Percentiles rank a stretch among this genome's conserved stretches.
phyloP scores from a whole-genome alignment of 805 yeast species.

The Metschnikowia cubensis region DNA sequence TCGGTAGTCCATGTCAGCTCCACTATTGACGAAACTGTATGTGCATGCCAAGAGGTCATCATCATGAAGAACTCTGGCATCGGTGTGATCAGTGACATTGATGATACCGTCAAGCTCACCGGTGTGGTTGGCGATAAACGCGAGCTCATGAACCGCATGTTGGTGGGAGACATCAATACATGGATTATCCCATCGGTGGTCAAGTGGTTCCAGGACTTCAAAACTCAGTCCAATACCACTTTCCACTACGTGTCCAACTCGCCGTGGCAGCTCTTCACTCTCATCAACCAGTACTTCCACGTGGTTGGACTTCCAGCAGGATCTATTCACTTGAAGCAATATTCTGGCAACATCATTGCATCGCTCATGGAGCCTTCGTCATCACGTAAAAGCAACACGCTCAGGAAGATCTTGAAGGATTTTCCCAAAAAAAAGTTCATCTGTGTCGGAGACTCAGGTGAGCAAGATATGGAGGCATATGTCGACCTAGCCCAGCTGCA shows the following conservation, averaged over 20 bases:
- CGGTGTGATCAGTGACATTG: slow-evolving; percentile 85
- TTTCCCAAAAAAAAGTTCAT: slow-evolving; percentile 77
- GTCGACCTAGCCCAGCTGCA: slow-evolving; percentile 56
- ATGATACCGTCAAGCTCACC: slow-evolving; percentile 87
- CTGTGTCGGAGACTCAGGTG: slow-evolving; percentile 93
- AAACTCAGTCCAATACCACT: slow-evolving; percentile 42
- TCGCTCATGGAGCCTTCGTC: slow-evolving; percentile 85
- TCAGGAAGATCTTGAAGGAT: slow-evolving; percentile 61
- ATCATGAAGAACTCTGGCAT: slow-evolving; percentile 48
- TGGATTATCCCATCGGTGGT: slow-evolving; percentile 75
- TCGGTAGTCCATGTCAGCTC: slow-evolving; percentile 51
- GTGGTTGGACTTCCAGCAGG: slow-evolving; percentile 65
- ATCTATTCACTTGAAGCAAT: slow-evolving; percentile 82
- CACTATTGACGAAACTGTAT: slow-evolving; percentile 43
- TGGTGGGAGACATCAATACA: slow-evolving; percentile 59
- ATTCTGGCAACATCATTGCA: slow-evolving; percentile 74
- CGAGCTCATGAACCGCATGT: slow-evolving; percentile 72
- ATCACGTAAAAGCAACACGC: slow-evolving; percentile 67
- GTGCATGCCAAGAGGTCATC: slow-evolving; percentile 43
- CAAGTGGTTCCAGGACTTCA: slow-evolving; percentile 61
- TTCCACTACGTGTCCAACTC: slow-evolving; percentile 94
- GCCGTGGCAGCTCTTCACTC: slow-evolving; percentile 82
- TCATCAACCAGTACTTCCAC: slow-evolving; percentile 54
- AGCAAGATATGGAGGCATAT: slow-evolving; percentile 90
- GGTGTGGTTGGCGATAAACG: slow-evolving; percentile 89